Percentiles rank a stretch among this genome's conserved stretches.
phyloP scores from a whole-genome alignment of 1,284 basidiomycete genomes.

The Leccinum pseudoinsigne region DNA sequence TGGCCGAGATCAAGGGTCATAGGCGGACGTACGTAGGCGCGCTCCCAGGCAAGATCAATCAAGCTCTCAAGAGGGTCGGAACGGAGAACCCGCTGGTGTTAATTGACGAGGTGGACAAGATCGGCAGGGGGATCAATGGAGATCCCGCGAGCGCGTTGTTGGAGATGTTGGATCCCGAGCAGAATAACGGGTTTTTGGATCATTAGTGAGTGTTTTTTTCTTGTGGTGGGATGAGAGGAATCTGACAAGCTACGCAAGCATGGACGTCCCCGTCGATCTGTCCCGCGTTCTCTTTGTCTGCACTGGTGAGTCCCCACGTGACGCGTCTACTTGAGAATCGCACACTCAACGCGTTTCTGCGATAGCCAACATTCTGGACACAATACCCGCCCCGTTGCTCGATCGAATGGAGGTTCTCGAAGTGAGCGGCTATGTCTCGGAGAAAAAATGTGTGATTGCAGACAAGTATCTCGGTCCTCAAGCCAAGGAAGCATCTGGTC shows the following conservation, averaged over 20 bases:
- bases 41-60: slow-evolving; percentile 97
- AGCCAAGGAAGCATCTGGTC: slow-evolving; percentile 89
- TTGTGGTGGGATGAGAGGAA: neutral
- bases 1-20: slow-evolving; percentile 99
- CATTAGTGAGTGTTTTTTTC: slow-evolving; percentile 65
- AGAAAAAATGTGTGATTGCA: slow-evolving; percentile 95
- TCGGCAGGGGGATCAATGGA: slow-evolving; percentile 94
- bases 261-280: slow-evolving; percentile 97
- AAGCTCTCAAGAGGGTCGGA: slow-evolving; percentile 95
- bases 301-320: slow-evolving; percentile 54
- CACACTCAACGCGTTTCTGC: neutral
- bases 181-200: slow-evolving; percentile 95
- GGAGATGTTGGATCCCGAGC: slow-evolving; percentile 98
- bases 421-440: slow-evolving; percentile 95
- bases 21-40: slow-evolving; percentile 96
- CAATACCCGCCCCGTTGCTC: slow-evolving; percentile 94
- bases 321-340: neutral
- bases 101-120: slow-evolving; percentile 99
- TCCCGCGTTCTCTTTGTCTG: slow-evolving; percentile 98
- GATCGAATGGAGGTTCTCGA: slow-evolving; percentile 99
- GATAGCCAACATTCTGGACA: slow-evolving; percentile 86
- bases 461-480: slow-evolving; percentile 92
- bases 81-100: slow-evolving; percentile 96
- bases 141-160: slow-evolving; percentile 94
- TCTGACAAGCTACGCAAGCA: slow-evolving; percentile 46